Evolutionary conservation across 2,329 filamentous ascomycete genomes (phyloP), one percentile per base, ranked within the genome.

Genomic region (Cercospora berteroae): DNA sequence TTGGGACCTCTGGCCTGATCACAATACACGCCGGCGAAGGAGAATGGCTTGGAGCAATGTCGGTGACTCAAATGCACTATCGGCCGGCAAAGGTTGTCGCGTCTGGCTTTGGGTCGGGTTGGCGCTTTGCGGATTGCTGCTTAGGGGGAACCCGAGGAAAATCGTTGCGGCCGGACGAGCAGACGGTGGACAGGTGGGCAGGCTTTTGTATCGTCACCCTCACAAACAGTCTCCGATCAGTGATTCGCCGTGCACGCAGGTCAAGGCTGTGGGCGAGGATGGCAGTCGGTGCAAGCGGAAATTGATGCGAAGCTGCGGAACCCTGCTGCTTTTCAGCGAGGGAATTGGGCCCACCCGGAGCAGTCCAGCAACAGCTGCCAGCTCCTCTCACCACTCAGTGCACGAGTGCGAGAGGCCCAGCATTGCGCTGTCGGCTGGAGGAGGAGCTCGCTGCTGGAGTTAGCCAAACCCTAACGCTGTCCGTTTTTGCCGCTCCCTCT

Each of bases 81-180:
- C 42, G 60, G 27, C 39, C n/a, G 50, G 42, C 42, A 50, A 50
- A 44, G 33, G 48, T 13, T 63, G 61, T 63, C 50, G 64, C 48
- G 31, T 61, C n/a, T 55, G 60, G 65, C 33, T 27, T 27, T 60
- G 55, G 27, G 27, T 36, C 55, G 65, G 65, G 62, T 56, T 63
- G 65, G 65, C 56, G 65, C 65, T 57, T 57, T 64, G 61, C 56
- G 44, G 42, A 44, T 61, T 67, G 56, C 36, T 64, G 65, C 61
- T 60, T 59, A 52, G 64, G 61, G 65, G 52, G 12, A 42, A 25
- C 52, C 39, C 27, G 55, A 33, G 52, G 13, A n/a, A 29, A 20
- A 20, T 12, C 10, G 9, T 12, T 9, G 18, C 55, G 55, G 27
- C 27, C 27, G 27, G 7, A 13, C 36, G 6, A 39, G 36, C 36